A percentile compares a stretch with the other conserved stretches of the same genome.
These are phyloP conservation scores for Melanopsichium pennsylvanicum DNA, from an alignment of 1,284 basidiomycete genomes.

Conservation along the genomic window DNA sequence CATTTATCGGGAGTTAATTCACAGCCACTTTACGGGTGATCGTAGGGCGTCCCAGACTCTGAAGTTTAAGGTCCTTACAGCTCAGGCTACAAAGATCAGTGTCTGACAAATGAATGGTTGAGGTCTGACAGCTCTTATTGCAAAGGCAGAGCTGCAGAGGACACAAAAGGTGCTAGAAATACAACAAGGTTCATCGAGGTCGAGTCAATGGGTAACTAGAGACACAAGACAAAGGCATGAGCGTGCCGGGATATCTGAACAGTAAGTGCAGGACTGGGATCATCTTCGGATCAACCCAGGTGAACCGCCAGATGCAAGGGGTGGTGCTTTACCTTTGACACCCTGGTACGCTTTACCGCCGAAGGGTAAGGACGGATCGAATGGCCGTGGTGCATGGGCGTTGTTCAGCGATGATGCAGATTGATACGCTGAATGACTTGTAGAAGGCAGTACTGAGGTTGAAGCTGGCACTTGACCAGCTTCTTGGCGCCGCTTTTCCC, in stretches of 20 bases:
- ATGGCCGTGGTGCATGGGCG: constrained; percentile 1
- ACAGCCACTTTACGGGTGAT: too few relatives aligned
- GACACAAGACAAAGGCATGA: too few relatives aligned
- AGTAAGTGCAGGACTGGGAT: too few relatives aligned
- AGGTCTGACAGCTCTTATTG: too few relatives aligned
- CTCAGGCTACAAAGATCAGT: too few relatives aligned
- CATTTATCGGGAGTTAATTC: not conserved
- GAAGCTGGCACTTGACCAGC: constrained; percentile 17
- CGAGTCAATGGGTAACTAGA: not conserved
- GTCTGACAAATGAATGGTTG: too few relatives aligned
- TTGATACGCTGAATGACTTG: not conserved
- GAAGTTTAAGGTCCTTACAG: too few relatives aligned
- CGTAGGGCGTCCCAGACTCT: too few relatives aligned
- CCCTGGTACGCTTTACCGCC: constrained; percentile 46
- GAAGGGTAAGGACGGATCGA: constrained; percentile 21
- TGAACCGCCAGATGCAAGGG: constrained; percentile 23
- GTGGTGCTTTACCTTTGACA: constrained; percentile 38
- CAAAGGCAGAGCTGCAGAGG: too few relatives aligned
- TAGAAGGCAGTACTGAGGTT: not conserved
- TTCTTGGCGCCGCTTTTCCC: constrained; percentile 30
- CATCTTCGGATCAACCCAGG: constrained; percentile 28
- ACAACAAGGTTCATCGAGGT: constrained; percentile 19
- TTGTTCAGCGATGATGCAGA: not conserved
- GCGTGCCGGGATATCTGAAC: too few relatives aligned
- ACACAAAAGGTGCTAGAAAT: constrained; percentile 16